Percentiles rank a stretch among this genome's conserved stretches.
Conservation (phyloP, 768 basidiomycete species). For the Russula dissimulans region DNA sequence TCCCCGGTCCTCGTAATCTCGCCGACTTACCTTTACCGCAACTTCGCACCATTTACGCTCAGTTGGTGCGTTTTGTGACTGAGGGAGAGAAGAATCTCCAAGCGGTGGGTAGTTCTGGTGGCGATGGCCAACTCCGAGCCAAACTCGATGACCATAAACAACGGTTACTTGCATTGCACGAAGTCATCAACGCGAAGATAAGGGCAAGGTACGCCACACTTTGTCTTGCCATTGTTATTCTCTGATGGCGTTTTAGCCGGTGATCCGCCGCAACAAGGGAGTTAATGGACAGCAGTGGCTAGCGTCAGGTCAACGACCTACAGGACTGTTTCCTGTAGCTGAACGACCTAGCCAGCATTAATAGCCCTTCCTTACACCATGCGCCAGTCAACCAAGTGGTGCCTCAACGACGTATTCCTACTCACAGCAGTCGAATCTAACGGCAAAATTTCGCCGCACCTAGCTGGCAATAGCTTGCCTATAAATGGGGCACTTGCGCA, state of each 20-base stretch:
- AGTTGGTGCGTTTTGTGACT: neutral
- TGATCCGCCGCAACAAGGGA: conserved; percentile 5
- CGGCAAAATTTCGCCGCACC: conserved; percentile 6
- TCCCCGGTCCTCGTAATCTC: neutral
- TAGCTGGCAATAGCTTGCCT: neutral
- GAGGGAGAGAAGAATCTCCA: conserved; percentile 8
- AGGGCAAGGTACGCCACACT: neutral
- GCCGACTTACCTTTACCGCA: neutral
- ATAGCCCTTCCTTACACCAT: conserved; percentile 9
- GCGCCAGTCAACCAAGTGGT: neutral
- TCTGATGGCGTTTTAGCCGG: conserved; percentile 1
- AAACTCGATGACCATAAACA: conserved; percentile 1
- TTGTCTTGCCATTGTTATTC: neutral
- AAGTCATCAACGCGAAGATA: neutral
- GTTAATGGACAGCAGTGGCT: neutral
- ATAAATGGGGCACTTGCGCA: neutral
- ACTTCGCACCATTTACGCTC: neutral
- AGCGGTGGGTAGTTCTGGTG: neutral
- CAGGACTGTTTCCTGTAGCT: neutral
- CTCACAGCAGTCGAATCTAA: conserved; percentile 9
- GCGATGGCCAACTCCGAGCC: neutral
- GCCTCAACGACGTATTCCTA: conserved; percentile 4
- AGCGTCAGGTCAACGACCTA: neutral
- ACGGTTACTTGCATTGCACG: neutral
- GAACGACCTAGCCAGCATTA: conserved; percentile 8